A percentile compares a stretch with the other conserved stretches of the same genome.
Conservation (phyloP, 1,284 basidiomycete genomes). For the Mycosarcoma mackinlayi region DNA sequence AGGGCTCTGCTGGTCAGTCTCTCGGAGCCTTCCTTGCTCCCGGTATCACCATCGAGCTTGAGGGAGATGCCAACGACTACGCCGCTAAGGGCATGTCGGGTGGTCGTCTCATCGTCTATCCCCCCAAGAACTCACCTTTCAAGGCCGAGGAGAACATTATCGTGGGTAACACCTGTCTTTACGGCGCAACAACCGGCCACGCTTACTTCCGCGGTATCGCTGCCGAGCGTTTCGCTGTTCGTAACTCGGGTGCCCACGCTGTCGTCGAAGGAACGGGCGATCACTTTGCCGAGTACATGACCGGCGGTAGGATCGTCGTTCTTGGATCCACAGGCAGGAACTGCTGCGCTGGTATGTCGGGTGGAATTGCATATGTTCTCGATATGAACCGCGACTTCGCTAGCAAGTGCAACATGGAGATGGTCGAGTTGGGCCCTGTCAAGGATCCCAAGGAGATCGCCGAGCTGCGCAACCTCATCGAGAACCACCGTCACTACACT, state of each 20-base stretch:
- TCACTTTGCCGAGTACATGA: slow-evolving; percentile 62
- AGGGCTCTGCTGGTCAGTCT: slow-evolving; percentile 63
- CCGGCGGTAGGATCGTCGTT: slow-evolving; percentile 60
- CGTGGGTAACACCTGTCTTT: slow-evolving; percentile 59
- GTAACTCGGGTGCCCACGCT: slow-evolving; percentile 66
- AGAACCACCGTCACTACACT: slow-evolving; percentile 67
- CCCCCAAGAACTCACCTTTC: slow-evolving; percentile 62
- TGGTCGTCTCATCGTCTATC: slow-evolving; percentile 63
- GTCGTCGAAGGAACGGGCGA: slow-evolving; percentile 65
- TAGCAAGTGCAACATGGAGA: slow-evolving; percentile 64
- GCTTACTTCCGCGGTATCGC: slow-evolving; percentile 64
- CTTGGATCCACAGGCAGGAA: slow-evolving; percentile 60
- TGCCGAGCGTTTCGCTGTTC: slow-evolving; percentile 64
- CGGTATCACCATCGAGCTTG: slow-evolving; percentile 64
- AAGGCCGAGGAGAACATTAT: slow-evolving; percentile 66
- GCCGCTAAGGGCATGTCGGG: slow-evolving; percentile 59
- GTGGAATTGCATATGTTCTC: slow-evolving; percentile 65
- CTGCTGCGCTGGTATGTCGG: slow-evolving; percentile 61
- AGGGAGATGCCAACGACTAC: slow-evolving; percentile 64
- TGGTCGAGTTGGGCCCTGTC: slow-evolving; percentile 64
- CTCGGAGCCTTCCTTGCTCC: slow-evolving; percentile 65
- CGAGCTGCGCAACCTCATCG: slow-evolving; percentile 65
- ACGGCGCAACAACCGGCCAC: slow-evolving; percentile 56
- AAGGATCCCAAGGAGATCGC: slow-evolving; percentile 64
- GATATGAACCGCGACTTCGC: slow-evolving; percentile 65